phyloP scores from a whole-genome alignment of 2,329 filamentous ascomycete species.

The Colletotrichum trifolii region DNA sequence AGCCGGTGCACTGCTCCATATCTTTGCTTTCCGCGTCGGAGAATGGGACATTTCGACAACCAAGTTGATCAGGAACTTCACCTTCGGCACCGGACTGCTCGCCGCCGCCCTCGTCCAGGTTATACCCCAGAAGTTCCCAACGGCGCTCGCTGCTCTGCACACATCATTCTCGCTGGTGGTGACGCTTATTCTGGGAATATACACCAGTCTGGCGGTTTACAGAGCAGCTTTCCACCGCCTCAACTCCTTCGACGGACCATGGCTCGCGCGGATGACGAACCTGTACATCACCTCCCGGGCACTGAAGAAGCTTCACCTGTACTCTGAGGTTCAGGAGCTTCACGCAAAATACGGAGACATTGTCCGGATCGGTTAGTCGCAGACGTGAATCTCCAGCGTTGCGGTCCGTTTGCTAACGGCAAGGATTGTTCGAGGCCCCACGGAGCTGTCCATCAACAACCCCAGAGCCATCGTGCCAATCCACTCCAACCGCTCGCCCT shows the following conservation, averaged over 20 bases:
- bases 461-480: constrained; percentile 43
- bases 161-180: constrained; percentile 3
- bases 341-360: constrained; percentile 45
- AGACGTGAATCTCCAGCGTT: neutral
- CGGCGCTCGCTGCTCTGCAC: constrained; percentile 8
- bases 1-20: constrained; percentile 35
- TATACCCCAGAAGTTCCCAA: constrained; percentile 8
- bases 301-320: constrained; percentile 40
- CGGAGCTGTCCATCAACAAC: constrained; percentile 46
- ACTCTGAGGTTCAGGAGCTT: constrained; percentile 41
- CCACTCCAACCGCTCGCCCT: constrained; percentile 43
- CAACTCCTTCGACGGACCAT: constrained; percentile 43
- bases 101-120: constrained; percentile 16
- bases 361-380: constrained; percentile 42
- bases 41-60: constrained; percentile 42
- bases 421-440: constrained; percentile 41
- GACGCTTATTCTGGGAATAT: constrained; percentile 31
- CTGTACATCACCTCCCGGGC: constrained; percentile 38
- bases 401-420: neutral
- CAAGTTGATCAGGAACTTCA: constrained; percentile 31
- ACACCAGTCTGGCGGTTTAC: constrained; percentile 39
- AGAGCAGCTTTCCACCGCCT: constrained; percentile 42
- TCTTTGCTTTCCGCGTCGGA: constrained; percentile 40
- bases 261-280: constrained; percentile 42
- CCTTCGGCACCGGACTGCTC: constrained; percentile 12